phyloP scores from a whole-genome alignment of 106 monocot species.

The Dioscorea dumetorum region DNA sequence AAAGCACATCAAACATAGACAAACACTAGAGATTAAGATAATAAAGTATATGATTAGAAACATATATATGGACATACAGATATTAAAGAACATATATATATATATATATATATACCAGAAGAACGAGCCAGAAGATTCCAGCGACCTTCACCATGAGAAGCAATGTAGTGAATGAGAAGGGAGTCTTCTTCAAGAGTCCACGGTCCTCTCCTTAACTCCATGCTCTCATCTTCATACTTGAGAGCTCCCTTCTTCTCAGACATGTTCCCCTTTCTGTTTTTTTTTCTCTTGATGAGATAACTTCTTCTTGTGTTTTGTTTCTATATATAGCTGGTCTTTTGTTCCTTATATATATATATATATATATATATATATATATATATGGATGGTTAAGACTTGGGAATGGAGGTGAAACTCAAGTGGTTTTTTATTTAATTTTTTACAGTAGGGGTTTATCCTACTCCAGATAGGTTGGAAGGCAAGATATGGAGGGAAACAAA shows the following conservation, averaged over 20 bases:
- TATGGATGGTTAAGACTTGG: too few relatives aligned
- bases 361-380: too few relatives aligned
- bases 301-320: not conserved
- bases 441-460: too few relatives aligned
- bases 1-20: not conserved
- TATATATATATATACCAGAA: slow-evolving; percentile 3
- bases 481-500: not conserved
- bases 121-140: slow-evolving; percentile 10
- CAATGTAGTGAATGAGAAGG: slow-evolving; percentile 11
- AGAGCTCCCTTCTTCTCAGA: not conserved
- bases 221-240: slow-evolving; percentile 5
- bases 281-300: not conserved
- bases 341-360: not conserved
- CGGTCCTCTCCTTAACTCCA: slow-evolving; percentile 12
- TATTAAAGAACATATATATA: too few relatives aligned
- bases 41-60: too few relatives aligned
- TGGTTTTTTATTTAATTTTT: too few relatives aligned
- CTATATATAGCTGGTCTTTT: not conserved
- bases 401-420: not conserved
- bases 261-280: not conserved
- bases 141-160: slow-evolving; percentile 9
- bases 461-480: not conserved
- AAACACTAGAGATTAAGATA: not conserved
- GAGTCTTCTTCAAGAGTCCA: slow-evolving; percentile 13
- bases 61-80: too few relatives aligned